phyloP scores from a whole-genome alignment of 305 asterid species.

The Fraxinus platypoda region DNA sequence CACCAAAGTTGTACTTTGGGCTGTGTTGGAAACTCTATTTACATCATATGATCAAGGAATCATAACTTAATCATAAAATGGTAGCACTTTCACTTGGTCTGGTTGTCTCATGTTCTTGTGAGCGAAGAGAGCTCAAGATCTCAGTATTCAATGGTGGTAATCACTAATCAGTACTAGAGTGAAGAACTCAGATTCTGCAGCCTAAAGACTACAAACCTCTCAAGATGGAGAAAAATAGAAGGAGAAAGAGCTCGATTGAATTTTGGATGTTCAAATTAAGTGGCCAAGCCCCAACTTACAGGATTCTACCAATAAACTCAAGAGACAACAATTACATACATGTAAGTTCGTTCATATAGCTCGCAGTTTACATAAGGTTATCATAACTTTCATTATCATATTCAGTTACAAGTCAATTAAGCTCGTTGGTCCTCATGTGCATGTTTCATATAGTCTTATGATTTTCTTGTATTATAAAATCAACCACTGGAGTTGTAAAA shows the following conservation, averaged over 20 bases:
- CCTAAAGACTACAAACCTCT: neutral
- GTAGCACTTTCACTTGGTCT: neutral
- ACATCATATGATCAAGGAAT: neutral
- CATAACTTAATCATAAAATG: neutral
- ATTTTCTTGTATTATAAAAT: neutral
- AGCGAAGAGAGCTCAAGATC: neutral
- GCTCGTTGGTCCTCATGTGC: neutral
- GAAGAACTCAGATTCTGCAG: neutral
- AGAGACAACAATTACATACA: neutral
- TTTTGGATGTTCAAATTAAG: neutral
- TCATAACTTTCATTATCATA: neutral
- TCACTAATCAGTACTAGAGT: neutral
- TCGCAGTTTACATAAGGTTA: neutral
- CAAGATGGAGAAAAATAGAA: neutral
- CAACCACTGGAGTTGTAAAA: neutral
- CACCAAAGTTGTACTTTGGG: neutral
- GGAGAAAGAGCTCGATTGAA: neutral
- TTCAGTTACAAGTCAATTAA: neutral
- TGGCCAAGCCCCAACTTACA: neutral
- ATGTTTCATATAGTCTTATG: neutral
- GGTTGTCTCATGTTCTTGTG: neutral
- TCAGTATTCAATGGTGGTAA: neutral
- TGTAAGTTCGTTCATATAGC: neutral
- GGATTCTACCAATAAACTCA: neutral
- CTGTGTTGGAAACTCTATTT: neutral